Base-by-base conservation (phyloP, 495 filamentous ascomycete genomes). In the Tetracladium marchalianum region DNA sequence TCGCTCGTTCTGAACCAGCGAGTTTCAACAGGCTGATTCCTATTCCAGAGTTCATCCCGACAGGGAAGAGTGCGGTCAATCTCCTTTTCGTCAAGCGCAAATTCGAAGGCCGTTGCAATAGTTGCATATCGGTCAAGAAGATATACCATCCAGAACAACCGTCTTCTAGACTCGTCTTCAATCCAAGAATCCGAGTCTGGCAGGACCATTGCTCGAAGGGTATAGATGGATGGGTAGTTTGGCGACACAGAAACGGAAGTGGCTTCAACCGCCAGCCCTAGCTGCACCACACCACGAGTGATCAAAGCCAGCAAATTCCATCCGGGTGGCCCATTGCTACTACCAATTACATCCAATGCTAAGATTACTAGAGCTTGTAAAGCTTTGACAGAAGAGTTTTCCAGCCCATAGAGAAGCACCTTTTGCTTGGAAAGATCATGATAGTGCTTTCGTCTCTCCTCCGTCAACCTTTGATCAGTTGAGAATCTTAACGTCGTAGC, bases 141-240 rank as follows among this genome's bases (percentile, higher is more conserved):
- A 56, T 92, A 95, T 22, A 93, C 81, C 84, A 88, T 90, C 88
- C 88, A 95, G 66, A 95, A 93, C 1, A 94, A 66, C 6, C 88
- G 71, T 35, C 88, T 70, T 35, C 86, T 69, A 38, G 85, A 81
- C 56, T 95, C 88, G 41, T 94, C 87, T 60, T 95, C 88, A 47
- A 90, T 83, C 67, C 85, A 94, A 38, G 86, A 84, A 32, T 81
- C 81, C 0, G 87, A 71, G 38, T 92, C 87, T 0, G 87, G 83
- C 1, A 94, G 68, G 13, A 86, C 78, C 62, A 87, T 85, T 12
- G 86, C 85, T 40, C 87, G 72, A 34, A 90, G 67, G 0, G 87
- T 94, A 56, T 87, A 92, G 36, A 94, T 94, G 5, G 86, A 89
- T 5, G 78, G 73, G 59, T 80, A 82, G n/a, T 76, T 67, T 0